Conservation (phyloP, 164 flowering plant genomes). For the Tetracentron sinense region DNA sequence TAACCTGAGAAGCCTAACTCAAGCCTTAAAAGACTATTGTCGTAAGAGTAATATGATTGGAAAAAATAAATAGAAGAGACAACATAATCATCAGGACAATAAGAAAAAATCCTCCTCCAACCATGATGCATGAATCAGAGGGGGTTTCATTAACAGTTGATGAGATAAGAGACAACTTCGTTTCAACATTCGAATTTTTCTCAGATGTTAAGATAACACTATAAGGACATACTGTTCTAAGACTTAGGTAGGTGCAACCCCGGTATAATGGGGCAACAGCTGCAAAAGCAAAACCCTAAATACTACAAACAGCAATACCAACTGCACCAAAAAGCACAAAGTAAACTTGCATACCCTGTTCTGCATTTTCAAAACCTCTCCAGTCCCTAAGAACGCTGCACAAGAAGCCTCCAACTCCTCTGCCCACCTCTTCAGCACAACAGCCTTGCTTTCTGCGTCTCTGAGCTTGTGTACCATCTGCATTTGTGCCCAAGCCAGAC, state of each 20-base stretch:
- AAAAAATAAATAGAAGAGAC: too few relatives aligned
- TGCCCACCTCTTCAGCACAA: slow-evolving; percentile 26
- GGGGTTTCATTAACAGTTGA: too few relatives aligned
- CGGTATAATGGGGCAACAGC: slow-evolving; percentile 27
- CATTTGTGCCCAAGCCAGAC: slow-evolving; percentile 24
- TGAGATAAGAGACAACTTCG: too few relatives aligned
- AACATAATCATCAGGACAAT: too few relatives aligned
- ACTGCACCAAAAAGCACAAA: slow-evolving; percentile 38
- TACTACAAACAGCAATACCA: slow-evolving; percentile 36
- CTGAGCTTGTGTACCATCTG: slow-evolving; percentile 31
- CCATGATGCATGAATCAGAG: too few relatives aligned
- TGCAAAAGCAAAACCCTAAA: slow-evolving; percentile 30
- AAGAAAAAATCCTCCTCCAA: too few relatives aligned
- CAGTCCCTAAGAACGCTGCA: slow-evolving; percentile 25
- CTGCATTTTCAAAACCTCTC: slow-evolving; percentile 36
- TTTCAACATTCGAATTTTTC: background rate
- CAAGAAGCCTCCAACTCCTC: slow-evolving; percentile 31
- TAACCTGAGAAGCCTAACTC: too few relatives aligned
- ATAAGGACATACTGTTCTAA: background rate
- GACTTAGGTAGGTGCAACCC: slow-evolving; percentile 56
- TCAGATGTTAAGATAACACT: background rate
- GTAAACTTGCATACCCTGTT: slow-evolving; percentile 32
- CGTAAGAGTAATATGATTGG: too few relatives aligned
- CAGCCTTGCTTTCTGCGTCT: slow-evolving; percentile 35
- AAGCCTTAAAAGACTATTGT: too few relatives aligned